These are phyloP conservation scores for Ormosia emarginata DNA, from an alignment of 306 rosid species.

Conservation along the genomic window DNA sequence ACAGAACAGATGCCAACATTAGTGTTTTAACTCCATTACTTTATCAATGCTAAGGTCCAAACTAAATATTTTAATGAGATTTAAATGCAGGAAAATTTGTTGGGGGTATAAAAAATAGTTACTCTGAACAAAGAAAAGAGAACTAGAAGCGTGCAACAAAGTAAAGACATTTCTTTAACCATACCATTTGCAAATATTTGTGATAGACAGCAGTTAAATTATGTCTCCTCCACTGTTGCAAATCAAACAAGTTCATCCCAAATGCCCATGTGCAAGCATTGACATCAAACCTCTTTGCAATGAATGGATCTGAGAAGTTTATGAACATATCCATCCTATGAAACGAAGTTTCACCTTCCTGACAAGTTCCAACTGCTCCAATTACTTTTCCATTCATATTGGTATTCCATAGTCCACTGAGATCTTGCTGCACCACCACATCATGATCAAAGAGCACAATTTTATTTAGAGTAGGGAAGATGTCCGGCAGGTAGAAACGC, in stretches of 20 bases:
- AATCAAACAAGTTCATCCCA: conserved; percentile 90
- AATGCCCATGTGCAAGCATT: conserved; percentile 96
- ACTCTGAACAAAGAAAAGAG: not conserved
- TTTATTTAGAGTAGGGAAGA: conserved; percentile 76
- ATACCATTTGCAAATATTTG: conserved; percentile 73
- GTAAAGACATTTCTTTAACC: conserved; percentile 1
- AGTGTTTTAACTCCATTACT: not conserved
- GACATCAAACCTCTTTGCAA: conserved; percentile 62
- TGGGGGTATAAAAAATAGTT: not conserved
- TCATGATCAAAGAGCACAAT: conserved; percentile 85
- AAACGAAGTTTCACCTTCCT: conserved; percentile 49
- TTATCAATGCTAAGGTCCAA: not conserved
- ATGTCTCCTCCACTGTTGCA: conserved; percentile 73
- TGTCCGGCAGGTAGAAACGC: conserved; percentile 81
- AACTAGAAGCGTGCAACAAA: conserved; percentile 9
- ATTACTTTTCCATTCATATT: conserved; percentile 74
- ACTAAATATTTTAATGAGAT: not conserved
- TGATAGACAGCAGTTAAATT: conserved; percentile 65
- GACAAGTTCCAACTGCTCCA: conserved; percentile 81
- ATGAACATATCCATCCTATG: conserved; percentile 61
- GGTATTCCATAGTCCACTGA: conserved; percentile 63
- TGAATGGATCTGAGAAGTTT: conserved; percentile 82
- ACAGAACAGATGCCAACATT: not conserved
- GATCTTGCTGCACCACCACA: conserved; percentile 89
- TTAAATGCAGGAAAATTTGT: not conserved